Evolutionary conservation across 2,329 filamentous ascomycete species (phyloP).

Genomic region (Hypoxylon sp.): DNA sequence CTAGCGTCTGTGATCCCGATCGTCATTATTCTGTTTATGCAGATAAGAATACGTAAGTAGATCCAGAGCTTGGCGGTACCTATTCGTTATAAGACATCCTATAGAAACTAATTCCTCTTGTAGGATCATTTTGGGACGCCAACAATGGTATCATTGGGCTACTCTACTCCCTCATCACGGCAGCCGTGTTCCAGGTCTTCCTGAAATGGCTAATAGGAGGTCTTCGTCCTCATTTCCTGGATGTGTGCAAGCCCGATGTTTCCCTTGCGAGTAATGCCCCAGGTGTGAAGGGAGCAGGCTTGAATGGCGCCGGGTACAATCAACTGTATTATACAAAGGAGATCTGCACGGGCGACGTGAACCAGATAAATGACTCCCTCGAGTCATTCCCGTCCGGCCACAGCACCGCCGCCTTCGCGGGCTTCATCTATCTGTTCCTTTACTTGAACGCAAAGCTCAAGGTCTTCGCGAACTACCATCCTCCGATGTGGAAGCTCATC

Average conservation of each 20-base stretch:
- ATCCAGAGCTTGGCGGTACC: background rate
- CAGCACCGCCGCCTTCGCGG: slow-evolving; percentile 79
- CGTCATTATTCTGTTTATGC: slow-evolving; percentile 73
- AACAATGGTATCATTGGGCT: slow-evolving; percentile 81
- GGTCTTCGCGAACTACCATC: slow-evolving; percentile 79
- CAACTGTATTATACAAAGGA: slow-evolving; percentile 77
- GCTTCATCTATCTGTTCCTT: slow-evolving; percentile 77
- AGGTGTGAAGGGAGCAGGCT: slow-evolving; percentile 60
- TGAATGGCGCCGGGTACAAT: slow-evolving; percentile 63
- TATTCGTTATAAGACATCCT: background rate
- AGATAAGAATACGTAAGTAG: slow-evolving; percentile 71
- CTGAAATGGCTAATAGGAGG: slow-evolving; percentile 83
- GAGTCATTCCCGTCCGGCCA: slow-evolving; percentile 82
- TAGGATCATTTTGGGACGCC: slow-evolving; percentile 73
- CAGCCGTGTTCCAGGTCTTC: slow-evolving; percentile 83
- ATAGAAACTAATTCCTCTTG: background rate
- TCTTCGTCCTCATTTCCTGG: slow-evolving; percentile 79
- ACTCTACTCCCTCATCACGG: slow-evolving; percentile 77
- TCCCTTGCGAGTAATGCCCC: slow-evolving; percentile 58
- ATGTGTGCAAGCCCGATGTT: slow-evolving; percentile 76
- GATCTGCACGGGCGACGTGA: slow-evolving; percentile 76
- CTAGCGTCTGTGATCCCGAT: slow-evolving; percentile 77
- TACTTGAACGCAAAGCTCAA: slow-evolving; percentile 87
- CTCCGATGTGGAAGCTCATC: slow-evolving; percentile 80
- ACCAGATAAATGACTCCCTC: slow-evolving; percentile 77